Evolutionary conservation across 345 rosid species (phyloP).

Genomic region (Salix arbutifolia): DNA sequence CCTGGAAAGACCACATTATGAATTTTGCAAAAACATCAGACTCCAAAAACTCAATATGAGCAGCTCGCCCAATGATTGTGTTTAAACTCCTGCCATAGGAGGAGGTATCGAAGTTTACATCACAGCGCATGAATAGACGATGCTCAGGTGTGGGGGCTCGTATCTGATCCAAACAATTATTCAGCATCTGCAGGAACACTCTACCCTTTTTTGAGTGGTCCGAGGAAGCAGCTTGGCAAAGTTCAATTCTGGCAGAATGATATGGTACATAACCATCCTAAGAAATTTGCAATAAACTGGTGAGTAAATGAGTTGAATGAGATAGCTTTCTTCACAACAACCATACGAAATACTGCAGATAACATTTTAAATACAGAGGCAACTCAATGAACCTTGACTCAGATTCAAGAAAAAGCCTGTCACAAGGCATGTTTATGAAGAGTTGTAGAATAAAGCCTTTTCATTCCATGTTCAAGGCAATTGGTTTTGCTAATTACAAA

Average conservation of each 20-base stretch:
- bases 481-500: neutral
- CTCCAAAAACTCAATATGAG: conserved; percentile 93
- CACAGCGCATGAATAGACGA: conserved; percentile 83
- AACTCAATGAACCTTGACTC: neutral
- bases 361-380: neutral
- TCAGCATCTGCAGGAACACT: conserved; percentile 84
- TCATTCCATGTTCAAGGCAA: neutral
- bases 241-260: conserved; percentile 89
- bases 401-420: neutral
- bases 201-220: conserved; percentile 80
- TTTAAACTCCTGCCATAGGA: conserved; percentile 74
- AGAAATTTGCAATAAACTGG: conserved; percentile 8
- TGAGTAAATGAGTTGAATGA: neutral
- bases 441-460: neutral
- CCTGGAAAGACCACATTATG: conserved; percentile 94
- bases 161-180: conserved; percentile 88
- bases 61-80: conserved; percentile 85
- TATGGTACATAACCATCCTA: conserved; percentile 99
- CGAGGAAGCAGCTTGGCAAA: conserved; percentile 68
- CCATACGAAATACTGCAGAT: neutral
- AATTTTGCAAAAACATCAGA: conserved; percentile 74
- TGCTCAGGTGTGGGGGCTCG: conserved; percentile 60
- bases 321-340: neutral
- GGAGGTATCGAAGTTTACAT: conserved; percentile 77
- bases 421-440: neutral